phyloP scores from a whole-genome alignment of 169 alveolate species.

The Plasmodium cynomolgi region DNA sequence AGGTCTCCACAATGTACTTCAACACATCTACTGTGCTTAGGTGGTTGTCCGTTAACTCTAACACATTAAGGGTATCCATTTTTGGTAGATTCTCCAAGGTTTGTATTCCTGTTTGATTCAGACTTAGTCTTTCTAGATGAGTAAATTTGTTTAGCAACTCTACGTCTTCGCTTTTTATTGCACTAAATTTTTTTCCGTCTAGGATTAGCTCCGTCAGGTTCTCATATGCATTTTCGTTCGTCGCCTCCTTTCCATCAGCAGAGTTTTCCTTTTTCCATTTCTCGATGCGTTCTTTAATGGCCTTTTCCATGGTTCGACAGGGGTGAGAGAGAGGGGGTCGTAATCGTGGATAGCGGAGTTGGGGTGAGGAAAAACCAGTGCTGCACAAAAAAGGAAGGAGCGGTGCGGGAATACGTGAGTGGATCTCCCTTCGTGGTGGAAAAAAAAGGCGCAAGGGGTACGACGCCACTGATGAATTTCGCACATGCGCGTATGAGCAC shows the following conservation, averaged over 20 bases:
- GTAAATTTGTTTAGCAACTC: slow-evolving; percentile 85
- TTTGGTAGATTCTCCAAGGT: slow-evolving; percentile 86
- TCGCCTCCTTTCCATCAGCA: slow-evolving; percentile 76
- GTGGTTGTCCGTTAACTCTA: slow-evolving; percentile 91
- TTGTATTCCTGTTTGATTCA: slow-evolving; percentile 91
- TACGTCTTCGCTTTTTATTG: slow-evolving; percentile 83
- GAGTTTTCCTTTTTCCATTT: slow-evolving; percentile 78
- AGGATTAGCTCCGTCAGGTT: slow-evolving; percentile 86
- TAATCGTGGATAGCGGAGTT: not conserved
- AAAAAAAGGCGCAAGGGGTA: not conserved
- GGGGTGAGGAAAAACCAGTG: not conserved
- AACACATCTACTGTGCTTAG: slow-evolving; percentile 85
- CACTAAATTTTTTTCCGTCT: slow-evolving; percentile 88
- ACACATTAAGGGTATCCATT: slow-evolving; percentile 86
- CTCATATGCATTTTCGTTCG: slow-evolving; percentile 79
- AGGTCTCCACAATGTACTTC: slow-evolving; percentile 81
- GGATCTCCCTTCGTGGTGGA: not conserved
- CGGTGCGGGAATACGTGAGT: not conserved
- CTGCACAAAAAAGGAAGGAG: not conserved
- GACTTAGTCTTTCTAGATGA: slow-evolving; percentile 85
- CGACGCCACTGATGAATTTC: not conserved
- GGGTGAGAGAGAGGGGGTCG: not conserved
- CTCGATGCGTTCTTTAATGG: slow-evolving; percentile 78
- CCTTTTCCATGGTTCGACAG: slow-evolving; percentile 78
- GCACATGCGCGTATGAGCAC: not conserved